phyloP scores from a whole-genome alignment of 176 grass and related monocot species.

The Rhynchospora tenuis region DNA sequence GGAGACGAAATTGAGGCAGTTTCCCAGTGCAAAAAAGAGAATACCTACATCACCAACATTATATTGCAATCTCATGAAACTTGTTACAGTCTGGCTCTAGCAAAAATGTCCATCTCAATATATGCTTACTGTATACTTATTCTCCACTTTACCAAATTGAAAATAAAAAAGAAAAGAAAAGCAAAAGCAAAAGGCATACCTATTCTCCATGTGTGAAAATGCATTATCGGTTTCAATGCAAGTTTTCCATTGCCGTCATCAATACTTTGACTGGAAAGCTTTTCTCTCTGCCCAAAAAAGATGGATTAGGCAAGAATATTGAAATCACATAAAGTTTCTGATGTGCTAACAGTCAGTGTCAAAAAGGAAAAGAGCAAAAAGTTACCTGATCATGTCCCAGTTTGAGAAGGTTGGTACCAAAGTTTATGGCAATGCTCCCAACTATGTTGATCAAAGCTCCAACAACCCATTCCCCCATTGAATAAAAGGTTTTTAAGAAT shows the following conservation, averaged over 20 bases:
- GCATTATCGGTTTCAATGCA: conserved; percentile 64
- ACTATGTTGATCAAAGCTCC: conserved; percentile 96
- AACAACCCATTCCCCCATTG: conserved; percentile 91
- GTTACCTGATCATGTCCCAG: conserved; percentile 95
- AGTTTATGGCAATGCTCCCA: conserved; percentile 98
- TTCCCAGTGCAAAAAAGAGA: conserved; percentile 79
- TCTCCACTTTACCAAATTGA: conserved; percentile 34
- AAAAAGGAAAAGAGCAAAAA: conserved; percentile 17
- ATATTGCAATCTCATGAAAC: conserved; percentile 29
- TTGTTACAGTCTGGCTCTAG: conserved; percentile 13
- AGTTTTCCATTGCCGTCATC: conserved; percentile 70
- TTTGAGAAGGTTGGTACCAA: conserved; percentile 98
- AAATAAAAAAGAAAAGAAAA: background rate
- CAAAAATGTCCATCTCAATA: background rate
- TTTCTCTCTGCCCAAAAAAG: conserved; percentile 74
- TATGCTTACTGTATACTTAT: conserved; percentile 37
- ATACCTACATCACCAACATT: conserved; percentile 58
- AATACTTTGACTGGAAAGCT: conserved; percentile 43
- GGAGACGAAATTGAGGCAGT: conserved; percentile 97
- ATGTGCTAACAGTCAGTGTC: background rate
- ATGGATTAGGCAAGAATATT: conserved; percentile 8
- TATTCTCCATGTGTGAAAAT: conserved; percentile 97
- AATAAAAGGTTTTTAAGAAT: conserved; percentile 12
- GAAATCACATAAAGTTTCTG: conserved; percentile 5
- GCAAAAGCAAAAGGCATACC: conserved; percentile 35